These are phyloP conservation scores for Pestalotiopsis fici DNA, from an alignment of 2,329 filamentous ascomycete genomes.

Conservation along the genomic window DNA sequence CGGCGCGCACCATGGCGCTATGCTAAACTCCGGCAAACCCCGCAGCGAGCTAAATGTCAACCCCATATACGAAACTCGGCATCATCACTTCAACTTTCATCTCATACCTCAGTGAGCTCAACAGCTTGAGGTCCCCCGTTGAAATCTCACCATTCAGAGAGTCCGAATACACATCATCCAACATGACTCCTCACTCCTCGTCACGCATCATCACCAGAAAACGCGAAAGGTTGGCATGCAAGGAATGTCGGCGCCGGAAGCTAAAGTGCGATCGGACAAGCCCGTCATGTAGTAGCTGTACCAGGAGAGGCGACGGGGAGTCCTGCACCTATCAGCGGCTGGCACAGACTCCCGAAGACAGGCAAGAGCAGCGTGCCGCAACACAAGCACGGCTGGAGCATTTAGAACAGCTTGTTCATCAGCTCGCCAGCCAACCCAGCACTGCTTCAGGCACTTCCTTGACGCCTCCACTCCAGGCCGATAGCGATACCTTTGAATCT, in stretches of 20 bases:
- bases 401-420: constrained; percentile 1
- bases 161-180: neutral
- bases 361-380: neutral
- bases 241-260: constrained; percentile 7
- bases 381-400: constrained; percentile 2
- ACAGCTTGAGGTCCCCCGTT: neutral
- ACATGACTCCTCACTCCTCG: neutral
- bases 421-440: neutral
- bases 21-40: neutral
- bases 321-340: constrained; percentile 2
- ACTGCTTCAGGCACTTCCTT: neutral
- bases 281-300: neutral
- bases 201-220: constrained; percentile 6
- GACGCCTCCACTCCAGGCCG: neutral
- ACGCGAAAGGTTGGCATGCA: constrained; percentile 2
- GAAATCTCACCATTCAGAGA: too few species aligned
- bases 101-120: neutral
- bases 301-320: neutral
- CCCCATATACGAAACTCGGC: neutral
- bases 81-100: neutral
- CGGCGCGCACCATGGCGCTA: neutral
- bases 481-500: neutral
- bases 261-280: neutral
- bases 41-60: neutral
- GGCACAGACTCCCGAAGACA: neutral